Percentiles rank a stretch among this genome's conserved stretches.
Evolutionary conservation across 139 green algal genomes (phyloP).

Genomic region (Tetraselmis striata): DNA sequence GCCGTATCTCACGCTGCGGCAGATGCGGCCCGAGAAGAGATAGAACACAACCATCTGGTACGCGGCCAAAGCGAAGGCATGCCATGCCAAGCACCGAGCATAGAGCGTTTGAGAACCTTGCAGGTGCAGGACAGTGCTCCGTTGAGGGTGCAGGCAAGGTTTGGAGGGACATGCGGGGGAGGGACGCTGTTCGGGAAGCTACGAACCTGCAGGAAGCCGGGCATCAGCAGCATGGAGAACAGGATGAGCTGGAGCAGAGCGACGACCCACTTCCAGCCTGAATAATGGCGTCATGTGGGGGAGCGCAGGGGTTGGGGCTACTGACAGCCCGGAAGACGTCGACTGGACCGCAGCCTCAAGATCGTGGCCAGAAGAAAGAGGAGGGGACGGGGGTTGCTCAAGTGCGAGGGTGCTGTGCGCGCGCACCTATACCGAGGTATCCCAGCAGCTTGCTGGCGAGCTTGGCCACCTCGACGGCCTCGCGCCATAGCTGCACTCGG

Average conservation of each 20-base stretch:
- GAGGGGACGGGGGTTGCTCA: not conserved
- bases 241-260: slow-evolving; percentile 39
- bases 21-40: slow-evolving; percentile 57
- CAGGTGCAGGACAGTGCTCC: too few relatives aligned
- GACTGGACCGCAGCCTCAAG: not conserved
- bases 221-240: slow-evolving; percentile 45
- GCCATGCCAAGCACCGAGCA: too few relatives aligned
- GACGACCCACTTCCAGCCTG: slow-evolving; percentile 25
- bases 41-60: slow-evolving; percentile 67
- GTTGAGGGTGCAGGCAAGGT: too few relatives aligned
- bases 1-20: slow-evolving; percentile 67
- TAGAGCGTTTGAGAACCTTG: too few relatives aligned
- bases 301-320: not conserved
- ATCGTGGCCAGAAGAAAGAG: not conserved
- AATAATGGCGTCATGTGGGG: not conserved
- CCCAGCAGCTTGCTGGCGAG: not conserved
- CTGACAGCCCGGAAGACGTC: not conserved
- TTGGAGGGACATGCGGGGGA: too few relatives aligned
- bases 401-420: too few relatives aligned
- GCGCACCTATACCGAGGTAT: not conserved
- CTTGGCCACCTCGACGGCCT: too few relatives aligned
- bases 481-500: not conserved
- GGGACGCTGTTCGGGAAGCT: too few relatives aligned
- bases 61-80: too few relatives aligned
- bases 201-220: slow-evolving; percentile 51